Evolutionary conservation across 2,329 filamentous ascomycete genomes (phyloP), one percentile per base, ranked within the genome.

Genomic region (Fusarium pilosicola): DNA sequence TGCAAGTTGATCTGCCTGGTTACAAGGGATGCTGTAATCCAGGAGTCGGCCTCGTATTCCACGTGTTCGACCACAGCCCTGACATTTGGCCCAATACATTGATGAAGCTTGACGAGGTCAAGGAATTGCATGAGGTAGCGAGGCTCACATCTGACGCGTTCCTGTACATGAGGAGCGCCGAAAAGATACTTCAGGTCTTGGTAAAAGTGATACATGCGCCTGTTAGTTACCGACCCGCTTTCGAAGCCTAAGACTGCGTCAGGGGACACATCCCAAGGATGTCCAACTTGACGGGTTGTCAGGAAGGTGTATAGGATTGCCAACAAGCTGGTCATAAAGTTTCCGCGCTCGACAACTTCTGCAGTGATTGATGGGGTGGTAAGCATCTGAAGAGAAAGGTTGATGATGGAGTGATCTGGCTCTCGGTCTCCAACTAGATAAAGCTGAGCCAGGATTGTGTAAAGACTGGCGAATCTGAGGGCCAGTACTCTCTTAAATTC

Each of bases 331-430:
- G 95, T 98, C 74, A 99, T 86, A 79, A 99, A 99, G 81, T 99
- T 99, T 34, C 95, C 96, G 51, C 95, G 90, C 78, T 97, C 94
- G 14, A 99, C 94, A 56, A 98, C 93, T 83, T 99, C 97, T 49
- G 95, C 93, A 0, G 96, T 98, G 74, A 99, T 98, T 0, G 96
- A 97, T 4, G 96, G 95, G 0, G 96, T 98, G 0, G 96, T 99
- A 71, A 99, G 86, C 90, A 99, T 97, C 80, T 99, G 96, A 36
- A 98, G 86, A 9, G 96, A 98, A 42, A 99, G 89, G 80, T 98
- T 98, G 86, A 99, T 97, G 79, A 99, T 98, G 17, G 96, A 98
- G 82, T 98, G 96, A 79, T 99, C 96, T 6, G 96, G 96, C 81
- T 99, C 96, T 73, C 96, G 89, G 80, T 99, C 96, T 20, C 96